Percentiles rank a stretch among this genome's conserved stretches.
Evolutionary conservation across 345 rosid genomes (phyloP).

Genomic region (Salix dunnii): DNA sequence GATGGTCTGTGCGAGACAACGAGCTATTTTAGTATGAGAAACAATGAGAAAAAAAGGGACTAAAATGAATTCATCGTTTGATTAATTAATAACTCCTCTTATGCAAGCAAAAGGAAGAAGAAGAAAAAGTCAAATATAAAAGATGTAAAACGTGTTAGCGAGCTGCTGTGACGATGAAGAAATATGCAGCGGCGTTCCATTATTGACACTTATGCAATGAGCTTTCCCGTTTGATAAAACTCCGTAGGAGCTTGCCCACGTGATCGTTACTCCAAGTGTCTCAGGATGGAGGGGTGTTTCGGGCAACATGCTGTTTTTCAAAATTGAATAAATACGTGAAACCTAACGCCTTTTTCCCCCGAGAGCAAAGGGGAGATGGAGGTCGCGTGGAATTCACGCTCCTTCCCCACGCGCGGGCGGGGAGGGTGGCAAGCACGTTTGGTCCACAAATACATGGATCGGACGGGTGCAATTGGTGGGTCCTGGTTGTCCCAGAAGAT

Average conservation of each 20-base stretch:
- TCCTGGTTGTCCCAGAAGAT: not conserved
- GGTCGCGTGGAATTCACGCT: conserved; percentile 21
- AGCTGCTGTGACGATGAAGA: no score
- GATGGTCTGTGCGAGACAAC: no score
- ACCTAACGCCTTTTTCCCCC: conserved; percentile 18
- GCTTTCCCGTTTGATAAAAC: not conserved
- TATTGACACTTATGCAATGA: no score
- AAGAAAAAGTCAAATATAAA: no score
- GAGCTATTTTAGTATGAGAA: no score
- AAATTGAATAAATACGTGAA: conserved; percentile 7
- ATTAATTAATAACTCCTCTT: no score
- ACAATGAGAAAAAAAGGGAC: no score
- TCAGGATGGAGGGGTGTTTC: not conserved
- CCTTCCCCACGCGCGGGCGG: conserved; percentile 11
- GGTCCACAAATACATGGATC: conserved; percentile 31
- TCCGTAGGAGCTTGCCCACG: not conserved
- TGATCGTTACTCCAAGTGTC: not conserved
- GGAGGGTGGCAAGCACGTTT: conserved; percentile 31
- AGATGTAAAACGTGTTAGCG: no score
- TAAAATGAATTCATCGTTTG: no score
- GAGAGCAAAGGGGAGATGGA: conserved; percentile 10
- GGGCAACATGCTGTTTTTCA: not conserved
- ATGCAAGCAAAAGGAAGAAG: no score
- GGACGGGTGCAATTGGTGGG: conserved; percentile 17
- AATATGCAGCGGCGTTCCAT: no score